Evolutionary conservation across 441 rosid genomes (phyloP).

Genomic region (Metrosideros polymorpha): DNA sequence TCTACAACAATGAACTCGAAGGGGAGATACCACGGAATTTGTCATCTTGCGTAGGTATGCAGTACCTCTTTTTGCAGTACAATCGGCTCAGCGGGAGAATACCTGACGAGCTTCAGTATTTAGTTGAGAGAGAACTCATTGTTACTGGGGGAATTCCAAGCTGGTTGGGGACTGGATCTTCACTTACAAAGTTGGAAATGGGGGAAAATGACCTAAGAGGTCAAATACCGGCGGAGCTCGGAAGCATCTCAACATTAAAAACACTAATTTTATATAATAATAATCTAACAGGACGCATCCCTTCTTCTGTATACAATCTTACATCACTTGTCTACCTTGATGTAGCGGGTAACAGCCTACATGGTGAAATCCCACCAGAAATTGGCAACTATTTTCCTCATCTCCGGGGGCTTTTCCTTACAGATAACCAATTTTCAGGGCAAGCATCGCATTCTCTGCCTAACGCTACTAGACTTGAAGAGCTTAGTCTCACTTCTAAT

Average conservation of each 20-base stretch:
- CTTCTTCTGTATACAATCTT: background rate
- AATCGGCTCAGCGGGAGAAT: background rate
- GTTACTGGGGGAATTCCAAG: rapidly evolving
- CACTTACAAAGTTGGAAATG: rapidly evolving
- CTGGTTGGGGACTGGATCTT: background rate
- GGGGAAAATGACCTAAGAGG: background rate
- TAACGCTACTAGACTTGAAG: background rate
- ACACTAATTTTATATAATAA: rapidly evolving
- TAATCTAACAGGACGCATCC: background rate
- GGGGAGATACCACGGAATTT: background rate
- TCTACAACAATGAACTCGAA: rapidly evolving
- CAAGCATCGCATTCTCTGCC: background rate
- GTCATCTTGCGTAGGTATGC: background rate
- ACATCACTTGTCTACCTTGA: rapidly evolving
- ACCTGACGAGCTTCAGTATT: background rate
- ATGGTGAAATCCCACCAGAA: constrained; percentile 1
- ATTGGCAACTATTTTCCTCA: background rate
- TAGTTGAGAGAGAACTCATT: background rate
- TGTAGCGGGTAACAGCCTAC: rapidly evolving
- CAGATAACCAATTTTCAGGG: background rate
- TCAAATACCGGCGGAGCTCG: background rate
- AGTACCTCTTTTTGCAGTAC: rapidly evolving
- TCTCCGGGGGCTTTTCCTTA: background rate
- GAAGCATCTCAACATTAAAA: background rate
- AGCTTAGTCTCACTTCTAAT: rapidly evolving